Conservation (phyloP, 1,284 basidiomycete species). For the Cryptococcus floricola region DNA sequence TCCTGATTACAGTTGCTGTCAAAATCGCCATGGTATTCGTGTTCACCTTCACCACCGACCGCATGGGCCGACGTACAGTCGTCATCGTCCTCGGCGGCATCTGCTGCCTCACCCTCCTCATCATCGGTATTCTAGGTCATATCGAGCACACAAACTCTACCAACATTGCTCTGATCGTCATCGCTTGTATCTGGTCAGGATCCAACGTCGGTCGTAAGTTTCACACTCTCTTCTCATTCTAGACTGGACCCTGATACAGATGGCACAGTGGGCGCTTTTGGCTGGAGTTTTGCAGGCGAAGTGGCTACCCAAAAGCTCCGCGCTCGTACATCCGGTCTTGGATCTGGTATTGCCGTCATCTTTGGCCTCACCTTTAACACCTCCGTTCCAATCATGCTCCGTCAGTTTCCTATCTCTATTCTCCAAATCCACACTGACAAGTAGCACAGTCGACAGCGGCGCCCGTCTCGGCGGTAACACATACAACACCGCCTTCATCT, state of each 20-base stretch:
- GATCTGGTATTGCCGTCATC: slow-evolving; percentile 14
- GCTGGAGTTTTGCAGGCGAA: slow-evolving; percentile 24
- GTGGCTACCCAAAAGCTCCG: slow-evolving; percentile 18
- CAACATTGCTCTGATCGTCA: slow-evolving; percentile 15
- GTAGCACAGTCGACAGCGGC: slow-evolving; percentile 8
- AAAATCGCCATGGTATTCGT: slow-evolving; percentile 15
- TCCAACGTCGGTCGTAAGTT: slow-evolving; percentile 11
- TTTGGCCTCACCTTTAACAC: slow-evolving; percentile 25
- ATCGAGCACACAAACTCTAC: slow-evolving; percentile 8
- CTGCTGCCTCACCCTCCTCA: slow-evolving; percentile 14
- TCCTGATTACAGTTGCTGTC: slow-evolving; percentile 9
- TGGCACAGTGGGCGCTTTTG: slow-evolving; percentile 11
- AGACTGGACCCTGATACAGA: not conserved
- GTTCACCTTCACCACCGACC: slow-evolving; percentile 19
- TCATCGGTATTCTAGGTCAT: slow-evolving; percentile 21
- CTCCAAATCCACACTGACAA: not conserved
- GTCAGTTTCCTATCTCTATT: slow-evolving; percentile 2
- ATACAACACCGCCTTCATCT: slow-evolving; percentile 22
- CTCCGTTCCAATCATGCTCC: slow-evolving; percentile 18
- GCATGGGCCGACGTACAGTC: slow-evolving; percentile 20
- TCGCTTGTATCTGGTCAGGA: slow-evolving; percentile 16
- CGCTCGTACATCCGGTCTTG: slow-evolving; percentile 18
- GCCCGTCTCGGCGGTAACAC: slow-evolving; percentile 9
- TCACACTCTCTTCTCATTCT: not conserved
- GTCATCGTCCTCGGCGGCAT: slow-evolving; percentile 6